phyloP scores from a whole-genome alignment of 1,139 yeast genomes.

The Pichia sp. region DNA sequence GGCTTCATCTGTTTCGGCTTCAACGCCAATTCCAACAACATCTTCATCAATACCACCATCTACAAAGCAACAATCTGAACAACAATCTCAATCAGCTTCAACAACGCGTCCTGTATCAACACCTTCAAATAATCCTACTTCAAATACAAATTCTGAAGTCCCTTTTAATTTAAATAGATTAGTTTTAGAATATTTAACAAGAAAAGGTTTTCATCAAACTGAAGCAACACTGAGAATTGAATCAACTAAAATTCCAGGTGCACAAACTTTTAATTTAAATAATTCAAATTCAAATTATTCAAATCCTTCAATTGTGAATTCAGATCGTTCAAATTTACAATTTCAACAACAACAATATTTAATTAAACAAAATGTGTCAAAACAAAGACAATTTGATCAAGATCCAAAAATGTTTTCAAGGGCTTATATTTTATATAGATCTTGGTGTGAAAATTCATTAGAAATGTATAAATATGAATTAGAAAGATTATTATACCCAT shows the following conservation, averaged over 20 bases:
- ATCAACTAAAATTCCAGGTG: constrained; percentile 60
- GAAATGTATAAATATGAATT: constrained; percentile 91
- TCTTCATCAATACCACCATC: background rate
- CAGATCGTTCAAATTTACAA: constrained; percentile 27
- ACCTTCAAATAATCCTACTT: too few relatives aligned
- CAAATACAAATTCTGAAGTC: constrained; percentile 2
- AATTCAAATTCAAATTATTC: constrained; percentile 41
- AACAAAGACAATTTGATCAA: constrained; percentile 36
- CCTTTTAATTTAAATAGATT: constrained; percentile 37
- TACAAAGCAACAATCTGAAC: background rate
- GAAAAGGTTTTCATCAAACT: constrained; percentile 89
- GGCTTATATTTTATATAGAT: constrained; percentile 73
- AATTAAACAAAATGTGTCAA: constrained; percentile 28
- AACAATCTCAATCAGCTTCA: constrained; percentile 7
- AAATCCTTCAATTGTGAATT: constrained; percentile 31
- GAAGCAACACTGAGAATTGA: constrained; percentile 93
- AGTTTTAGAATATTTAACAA: constrained; percentile 85
- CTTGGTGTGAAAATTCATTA: constrained; percentile 88
- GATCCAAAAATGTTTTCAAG: constrained; percentile 69
- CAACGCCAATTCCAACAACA: constrained; percentile 4
- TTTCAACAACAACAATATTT: constrained; percentile 30
- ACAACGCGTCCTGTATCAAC: too few relatives aligned
- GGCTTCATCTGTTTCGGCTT: too few relatives aligned
- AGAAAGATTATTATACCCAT: constrained; percentile 76
- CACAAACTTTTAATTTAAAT: constrained; percentile 48